These are phyloP conservation scores for Pyrenula aspistea DNA, from an alignment of 495 filamentous ascomycete species.

Conservation along the genomic window DNA sequence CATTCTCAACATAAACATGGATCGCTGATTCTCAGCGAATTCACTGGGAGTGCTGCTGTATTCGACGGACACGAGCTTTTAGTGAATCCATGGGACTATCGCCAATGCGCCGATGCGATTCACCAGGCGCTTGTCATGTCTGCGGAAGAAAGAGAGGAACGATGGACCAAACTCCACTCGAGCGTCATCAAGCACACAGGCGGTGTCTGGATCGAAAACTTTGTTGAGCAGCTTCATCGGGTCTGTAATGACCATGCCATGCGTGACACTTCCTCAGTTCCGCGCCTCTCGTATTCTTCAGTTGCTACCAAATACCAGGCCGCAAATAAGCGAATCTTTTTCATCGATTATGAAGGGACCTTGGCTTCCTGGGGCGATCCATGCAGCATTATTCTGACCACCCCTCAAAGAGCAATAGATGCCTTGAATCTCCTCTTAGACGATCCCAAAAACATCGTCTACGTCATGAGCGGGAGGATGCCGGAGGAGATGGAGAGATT, in stretches of 20 bases:
- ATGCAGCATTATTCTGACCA: conserved; percentile 67
- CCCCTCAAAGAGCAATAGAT: conserved; percentile 70
- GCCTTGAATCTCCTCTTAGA: conserved; percentile 65
- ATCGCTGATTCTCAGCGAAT: conserved; percentile 83
- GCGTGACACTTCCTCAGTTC: conserved; percentile 73
- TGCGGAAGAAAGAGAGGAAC: conserved; percentile 53
- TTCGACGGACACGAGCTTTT: conserved; percentile 66
- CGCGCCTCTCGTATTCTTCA: conserved; percentile 56
- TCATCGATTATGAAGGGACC: conserved; percentile 88
- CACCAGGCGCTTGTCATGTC: conserved; percentile 65
- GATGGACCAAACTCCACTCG: conserved; percentile 64
- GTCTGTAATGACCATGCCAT: conserved; percentile 73
- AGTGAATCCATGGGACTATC: conserved; percentile 91
- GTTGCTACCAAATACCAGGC: conserved; percentile 52
- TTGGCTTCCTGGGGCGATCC: conserved; percentile 74
- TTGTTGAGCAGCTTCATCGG: conserved; percentile 52
- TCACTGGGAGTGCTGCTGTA: conserved; percentile 79
- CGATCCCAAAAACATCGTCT: conserved; percentile 73
- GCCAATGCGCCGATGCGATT: conserved; percentile 72
- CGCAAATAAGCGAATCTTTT: conserved; percentile 59
- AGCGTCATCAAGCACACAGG: conserved; percentile 73
- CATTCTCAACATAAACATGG: conserved; percentile 63
- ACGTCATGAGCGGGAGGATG: conserved; percentile 79
- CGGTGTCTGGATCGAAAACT: conserved; percentile 65
- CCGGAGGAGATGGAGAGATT: conserved; percentile 78